These are phyloP conservation scores for Grosmannia clavigera DNA, from an alignment of 2,329 filamentous ascomycete genomes.

Conservation along the genomic window DNA sequence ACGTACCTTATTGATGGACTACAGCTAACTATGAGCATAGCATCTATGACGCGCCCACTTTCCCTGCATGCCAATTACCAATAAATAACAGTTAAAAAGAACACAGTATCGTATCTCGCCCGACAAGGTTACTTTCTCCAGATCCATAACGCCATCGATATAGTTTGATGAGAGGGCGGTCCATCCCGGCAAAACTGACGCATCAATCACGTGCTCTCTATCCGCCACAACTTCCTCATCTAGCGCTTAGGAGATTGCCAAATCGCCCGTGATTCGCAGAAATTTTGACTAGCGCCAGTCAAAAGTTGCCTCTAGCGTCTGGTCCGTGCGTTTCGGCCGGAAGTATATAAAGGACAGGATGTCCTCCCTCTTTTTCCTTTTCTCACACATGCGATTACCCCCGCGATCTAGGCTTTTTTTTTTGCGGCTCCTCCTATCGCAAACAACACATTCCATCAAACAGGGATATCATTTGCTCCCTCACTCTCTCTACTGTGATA, in stretches of 20 bases:
- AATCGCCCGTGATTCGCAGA: constrained; percentile 12
- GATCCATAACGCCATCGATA: background rate
- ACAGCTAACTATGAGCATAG: background rate
- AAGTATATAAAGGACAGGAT: constrained; percentile 12
- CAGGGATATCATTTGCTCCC: background rate
- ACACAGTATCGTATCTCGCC: background rate
- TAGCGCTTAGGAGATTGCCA: constrained; percentile 10
- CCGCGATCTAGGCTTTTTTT: constrained; percentile 4
- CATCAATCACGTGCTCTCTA: constrained; percentile 4
- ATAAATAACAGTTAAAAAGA: background rate
- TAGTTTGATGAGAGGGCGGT: background rate
- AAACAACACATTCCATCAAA: background rate
- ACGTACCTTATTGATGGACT: background rate
- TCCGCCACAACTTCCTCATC: constrained; percentile 5
- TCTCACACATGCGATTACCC: constrained; percentile 6
- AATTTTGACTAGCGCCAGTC: constrained; percentile 9
- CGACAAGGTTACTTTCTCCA: background rate
- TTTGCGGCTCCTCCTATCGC: constrained; percentile 3
- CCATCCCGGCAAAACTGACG: background rate
- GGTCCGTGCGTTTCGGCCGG: constrained; percentile 11
- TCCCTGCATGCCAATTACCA: background rate
- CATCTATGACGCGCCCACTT: background rate
- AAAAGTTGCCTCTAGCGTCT: constrained; percentile 4
- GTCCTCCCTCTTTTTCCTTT: constrained; percentile 11
- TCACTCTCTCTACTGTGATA: constrained; percentile 1